These are phyloP conservation scores for Dictyostelium capitatum DNA, from an alignment of 78 protist species.

Conservation along the genomic window DNA sequence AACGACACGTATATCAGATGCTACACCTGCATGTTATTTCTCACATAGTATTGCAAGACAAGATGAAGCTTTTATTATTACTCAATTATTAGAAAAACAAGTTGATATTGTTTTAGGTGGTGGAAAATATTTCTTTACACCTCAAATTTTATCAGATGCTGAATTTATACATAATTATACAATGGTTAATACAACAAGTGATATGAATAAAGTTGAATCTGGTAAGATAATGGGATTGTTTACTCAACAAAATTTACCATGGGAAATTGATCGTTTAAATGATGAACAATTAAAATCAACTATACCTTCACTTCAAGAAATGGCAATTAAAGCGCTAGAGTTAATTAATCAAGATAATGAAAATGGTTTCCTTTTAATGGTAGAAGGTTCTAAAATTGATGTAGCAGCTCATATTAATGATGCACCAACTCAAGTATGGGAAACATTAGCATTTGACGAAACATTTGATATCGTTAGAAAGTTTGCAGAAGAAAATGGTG, in stretches of 20 bases:
- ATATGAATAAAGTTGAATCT: slow-evolving; percentile 6
- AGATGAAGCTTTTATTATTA: slow-evolving; percentile 52
- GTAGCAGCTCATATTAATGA: slow-evolving; percentile 89
- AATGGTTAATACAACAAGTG: background rate
- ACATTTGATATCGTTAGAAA: slow-evolving; percentile 54
- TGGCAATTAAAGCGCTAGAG: slow-evolving; percentile 54
- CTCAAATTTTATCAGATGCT: background rate
- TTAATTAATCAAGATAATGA: slow-evolving; percentile 51
- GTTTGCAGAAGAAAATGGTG: slow-evolving; percentile 69
- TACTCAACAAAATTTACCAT: slow-evolving; percentile 26
- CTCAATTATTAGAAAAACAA: slow-evolving; percentile 47
- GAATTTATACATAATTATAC: background rate
- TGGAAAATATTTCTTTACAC: background rate
- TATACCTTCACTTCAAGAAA: slow-evolving; percentile 61
- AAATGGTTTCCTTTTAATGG: slow-evolving; percentile 66
- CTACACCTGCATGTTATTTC: slow-evolving; percentile 83
- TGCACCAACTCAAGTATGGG: slow-evolving; percentile 70
- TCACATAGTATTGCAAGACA: slow-evolving; percentile 34
- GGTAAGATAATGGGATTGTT: slow-evolving; percentile 72
- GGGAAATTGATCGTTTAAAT: slow-evolving; percentile 65
- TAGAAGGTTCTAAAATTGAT: slow-evolving; percentile 82
- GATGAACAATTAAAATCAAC: background rate
- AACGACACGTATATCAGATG: slow-evolving; percentile 86
- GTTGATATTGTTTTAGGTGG: slow-evolving; percentile 56
- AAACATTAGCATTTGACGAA: slow-evolving; percentile 53